Evolutionary conservation across 768 basidiomycete genomes (phyloP).

Genomic region (Termitomyces sp.): DNA sequence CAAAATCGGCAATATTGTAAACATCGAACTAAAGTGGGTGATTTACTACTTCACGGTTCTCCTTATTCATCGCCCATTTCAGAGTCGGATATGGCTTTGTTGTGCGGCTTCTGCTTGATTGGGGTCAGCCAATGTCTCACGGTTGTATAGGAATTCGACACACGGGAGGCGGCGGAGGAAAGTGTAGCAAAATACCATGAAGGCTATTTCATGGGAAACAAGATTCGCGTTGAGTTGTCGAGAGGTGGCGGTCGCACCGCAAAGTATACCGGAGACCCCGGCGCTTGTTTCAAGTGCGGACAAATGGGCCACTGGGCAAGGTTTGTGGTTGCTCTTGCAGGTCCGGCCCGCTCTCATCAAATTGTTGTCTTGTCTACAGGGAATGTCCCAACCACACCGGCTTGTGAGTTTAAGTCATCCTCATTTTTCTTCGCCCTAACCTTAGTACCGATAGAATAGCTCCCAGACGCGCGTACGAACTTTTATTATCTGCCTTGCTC

Average conservation of each 20-base stretch:
- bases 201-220: constrained; percentile 89
- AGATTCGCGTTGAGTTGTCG: constrained; percentile 83
- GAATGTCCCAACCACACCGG: constrained; percentile 63
- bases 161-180: constrained; percentile 74
- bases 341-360: background rate
- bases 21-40: constrained; percentile 80
- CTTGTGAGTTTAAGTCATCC: constrained; percentile 35
- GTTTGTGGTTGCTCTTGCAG: constrained; percentile 31
- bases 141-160: constrained; percentile 71
- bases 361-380: constrained; percentile 28
- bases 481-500: constrained; percentile 52
- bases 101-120: constrained; percentile 39
- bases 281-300: constrained; percentile 86
- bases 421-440: background rate
- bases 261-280: constrained; percentile 80
- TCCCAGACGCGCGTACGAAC: constrained; percentile 42
- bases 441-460: constrained; percentile 17
- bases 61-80: constrained; percentile 12
- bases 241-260: constrained; percentile 79
- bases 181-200: constrained; percentile 87
- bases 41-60: constrained; percentile 10
- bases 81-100: constrained; percentile 90
- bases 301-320: constrained; percentile 88
- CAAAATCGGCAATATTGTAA: constrained; percentile 70
- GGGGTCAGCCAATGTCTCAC: constrained; percentile 2